Percentiles rank a stretch among this genome's conserved stretches.
These are phyloP conservation scores for Racocetra persica DNA, from an alignment of 371 early-diverging fungal species.

Conservation along the genomic window DNA sequence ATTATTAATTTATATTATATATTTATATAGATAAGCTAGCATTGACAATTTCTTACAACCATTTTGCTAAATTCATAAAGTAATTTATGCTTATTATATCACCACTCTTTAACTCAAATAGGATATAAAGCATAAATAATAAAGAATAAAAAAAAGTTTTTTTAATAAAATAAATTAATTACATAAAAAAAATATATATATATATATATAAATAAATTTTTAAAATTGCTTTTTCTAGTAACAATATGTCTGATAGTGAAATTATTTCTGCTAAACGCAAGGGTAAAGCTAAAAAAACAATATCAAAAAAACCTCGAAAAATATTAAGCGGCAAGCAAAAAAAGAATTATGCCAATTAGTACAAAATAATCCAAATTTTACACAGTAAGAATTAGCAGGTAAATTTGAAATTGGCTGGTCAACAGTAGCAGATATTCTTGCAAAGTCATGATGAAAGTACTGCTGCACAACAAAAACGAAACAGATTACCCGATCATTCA, in stretches of 20 bases:
- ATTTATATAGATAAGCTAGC: no score
- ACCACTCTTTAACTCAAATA: no score
- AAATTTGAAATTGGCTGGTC: slow-evolving; percentile 8
- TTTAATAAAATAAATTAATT: no score
- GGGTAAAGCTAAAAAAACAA: background rate
- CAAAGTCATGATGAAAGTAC: background rate
- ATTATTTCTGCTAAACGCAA: background rate
- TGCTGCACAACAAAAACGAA: background rate
- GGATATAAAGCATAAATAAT: no score
- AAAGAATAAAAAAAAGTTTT: no score
- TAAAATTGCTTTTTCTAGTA: no score
- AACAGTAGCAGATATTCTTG: slow-evolving; percentile 19
- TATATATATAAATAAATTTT: no score
- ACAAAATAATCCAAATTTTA: background rate
- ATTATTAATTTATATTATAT: no score
- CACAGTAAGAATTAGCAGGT: background rate
- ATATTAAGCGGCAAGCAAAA: background rate
- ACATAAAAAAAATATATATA: no score
- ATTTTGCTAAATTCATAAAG: no score
- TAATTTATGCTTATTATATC: no score
- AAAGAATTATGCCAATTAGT: slow-evolving; percentile 3
- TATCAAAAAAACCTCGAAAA: background rate
- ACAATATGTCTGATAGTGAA: background rate
- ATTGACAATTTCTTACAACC: no score
- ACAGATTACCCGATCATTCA: background rate